A percentile compares a stretch with the other conserved stretches of the same genome.
These are phyloP conservation scores for Colletotrichum abscissum DNA, from an alignment of 2,329 filamentous ascomycete species.

Conservation along the genomic window DNA sequence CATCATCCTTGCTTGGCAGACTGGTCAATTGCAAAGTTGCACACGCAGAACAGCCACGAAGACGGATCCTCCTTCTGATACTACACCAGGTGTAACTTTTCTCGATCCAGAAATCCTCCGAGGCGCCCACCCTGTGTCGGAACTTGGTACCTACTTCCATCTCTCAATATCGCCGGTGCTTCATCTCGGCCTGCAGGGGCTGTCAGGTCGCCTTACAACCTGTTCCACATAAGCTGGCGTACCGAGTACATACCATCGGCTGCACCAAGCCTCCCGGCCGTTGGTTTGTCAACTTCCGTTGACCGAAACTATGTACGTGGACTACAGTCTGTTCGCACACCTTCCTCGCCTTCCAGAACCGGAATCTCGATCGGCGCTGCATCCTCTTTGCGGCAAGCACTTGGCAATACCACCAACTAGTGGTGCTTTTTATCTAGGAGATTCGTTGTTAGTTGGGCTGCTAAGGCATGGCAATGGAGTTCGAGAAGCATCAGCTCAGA, in stretches of 20 bases:
- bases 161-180: conserved; percentile 7
- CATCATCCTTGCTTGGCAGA: background rate
- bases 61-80: background rate
- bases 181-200: conserved; percentile 31
- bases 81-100: conserved; percentile 7
- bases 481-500: conserved; percentile 3
- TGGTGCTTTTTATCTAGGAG: conserved; percentile 14
- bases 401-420: background rate
- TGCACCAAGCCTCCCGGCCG: conserved; percentile 25
- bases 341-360: conserved; percentile 13
- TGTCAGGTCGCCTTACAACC: background rate
- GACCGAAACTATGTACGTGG: background rate
- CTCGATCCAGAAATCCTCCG: conserved; percentile 22
- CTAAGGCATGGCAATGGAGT: conserved; percentile 2
- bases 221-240: conserved; percentile 15
- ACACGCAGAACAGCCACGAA: background rate
- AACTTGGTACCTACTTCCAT: background rate
- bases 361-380: background rate
- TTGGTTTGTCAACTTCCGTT: background rate
- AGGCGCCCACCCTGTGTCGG: conserved; percentile 2
- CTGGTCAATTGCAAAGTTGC: background rate
- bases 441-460: background rate
- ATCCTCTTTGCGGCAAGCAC: background rate
- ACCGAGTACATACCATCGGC: conserved; percentile 7
- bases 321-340: background rate